phyloP scores from a whole-genome alignment of 2,329 filamentous ascomycete genomes.

The Cordyceps cicadae region DNA sequence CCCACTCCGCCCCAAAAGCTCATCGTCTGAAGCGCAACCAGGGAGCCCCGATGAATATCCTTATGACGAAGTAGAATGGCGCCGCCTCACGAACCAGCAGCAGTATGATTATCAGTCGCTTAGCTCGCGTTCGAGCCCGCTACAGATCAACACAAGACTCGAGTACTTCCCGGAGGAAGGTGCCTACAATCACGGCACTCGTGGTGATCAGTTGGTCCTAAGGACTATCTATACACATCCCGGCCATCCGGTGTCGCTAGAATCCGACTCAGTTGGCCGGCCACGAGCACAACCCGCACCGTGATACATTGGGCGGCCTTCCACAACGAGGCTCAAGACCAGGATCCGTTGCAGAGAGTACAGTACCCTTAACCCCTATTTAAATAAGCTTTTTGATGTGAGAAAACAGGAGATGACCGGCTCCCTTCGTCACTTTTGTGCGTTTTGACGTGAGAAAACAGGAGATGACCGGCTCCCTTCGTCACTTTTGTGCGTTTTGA shows the following conservation, averaged over 20 bases:
- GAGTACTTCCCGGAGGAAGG: neutral
- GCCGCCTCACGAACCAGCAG: constrained; percentile 4
- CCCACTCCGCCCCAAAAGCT: neutral
- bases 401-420: too few relatives aligned
- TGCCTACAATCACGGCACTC: neutral
- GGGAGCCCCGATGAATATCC: neutral
- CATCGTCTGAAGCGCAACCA: neutral
- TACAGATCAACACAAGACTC: neutral
- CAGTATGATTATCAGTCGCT: neutral
- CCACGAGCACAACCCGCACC: too few relatives aligned
- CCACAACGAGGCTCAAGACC: too few relatives aligned
- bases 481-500: too few relatives aligned
- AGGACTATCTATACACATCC: neutral
- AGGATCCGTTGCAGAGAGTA: too few relatives aligned
- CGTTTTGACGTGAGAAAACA: too few relatives aligned
- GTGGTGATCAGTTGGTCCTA: neutral
- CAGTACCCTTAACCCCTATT: too few relatives aligned
- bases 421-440: too few relatives aligned
- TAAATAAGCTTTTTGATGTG: too few relatives aligned
- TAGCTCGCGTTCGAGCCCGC: neutral
- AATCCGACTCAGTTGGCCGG: too few relatives aligned
- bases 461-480: too few relatives aligned
- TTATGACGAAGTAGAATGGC: constrained; percentile 7
- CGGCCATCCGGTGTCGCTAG: constrained; percentile 5
- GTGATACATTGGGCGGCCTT: too few relatives aligned